A percentile compares a stretch with the other conserved stretches of the same genome.
Evolutionary conservation across 129 eudicot genomes (phyloP).

Genomic region (Pseudognaphalium luteoalbum): DNA sequence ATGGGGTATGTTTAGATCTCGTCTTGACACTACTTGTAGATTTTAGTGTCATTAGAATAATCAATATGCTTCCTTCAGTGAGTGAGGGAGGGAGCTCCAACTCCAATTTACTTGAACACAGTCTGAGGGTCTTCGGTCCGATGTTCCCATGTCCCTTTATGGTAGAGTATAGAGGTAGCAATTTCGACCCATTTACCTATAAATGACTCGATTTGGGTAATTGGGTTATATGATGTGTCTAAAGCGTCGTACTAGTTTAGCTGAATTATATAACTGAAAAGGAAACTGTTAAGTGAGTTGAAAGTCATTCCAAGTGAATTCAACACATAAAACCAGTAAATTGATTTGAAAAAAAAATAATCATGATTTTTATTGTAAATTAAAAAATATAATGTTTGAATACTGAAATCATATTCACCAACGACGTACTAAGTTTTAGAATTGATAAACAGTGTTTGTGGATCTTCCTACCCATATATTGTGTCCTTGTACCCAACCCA

Average conservation of each 20-base stretch:
- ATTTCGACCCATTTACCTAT: neutral
- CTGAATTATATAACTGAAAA: neutral
- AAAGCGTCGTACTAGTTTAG: neutral
- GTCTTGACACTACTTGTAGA: neutral
- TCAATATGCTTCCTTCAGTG: neutral
- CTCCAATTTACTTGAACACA: neutral
- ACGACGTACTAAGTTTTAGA: neutral
- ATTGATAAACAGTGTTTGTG: neutral
- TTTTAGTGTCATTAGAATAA: neutral
- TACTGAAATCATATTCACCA: neutral
- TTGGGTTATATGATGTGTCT: neutral
- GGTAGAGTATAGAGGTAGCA: neutral
- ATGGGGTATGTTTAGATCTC: conserved; percentile 6
- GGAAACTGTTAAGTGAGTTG: neutral
- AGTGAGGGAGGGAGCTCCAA: neutral
- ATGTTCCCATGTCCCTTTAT: neutral
- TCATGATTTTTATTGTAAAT: no score
- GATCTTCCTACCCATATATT: neutral
- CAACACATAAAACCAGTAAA: no score
- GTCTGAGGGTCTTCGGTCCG: neutral
- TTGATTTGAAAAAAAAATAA: no score
- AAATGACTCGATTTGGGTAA: neutral
- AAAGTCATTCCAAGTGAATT: no score
- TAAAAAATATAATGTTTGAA: no score
- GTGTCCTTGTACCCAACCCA: neutral